These are phyloP conservation scores for Tirmania nivea DNA, from an alignment of 495 filamentous ascomycete genomes.

Conservation along the genomic window DNA sequence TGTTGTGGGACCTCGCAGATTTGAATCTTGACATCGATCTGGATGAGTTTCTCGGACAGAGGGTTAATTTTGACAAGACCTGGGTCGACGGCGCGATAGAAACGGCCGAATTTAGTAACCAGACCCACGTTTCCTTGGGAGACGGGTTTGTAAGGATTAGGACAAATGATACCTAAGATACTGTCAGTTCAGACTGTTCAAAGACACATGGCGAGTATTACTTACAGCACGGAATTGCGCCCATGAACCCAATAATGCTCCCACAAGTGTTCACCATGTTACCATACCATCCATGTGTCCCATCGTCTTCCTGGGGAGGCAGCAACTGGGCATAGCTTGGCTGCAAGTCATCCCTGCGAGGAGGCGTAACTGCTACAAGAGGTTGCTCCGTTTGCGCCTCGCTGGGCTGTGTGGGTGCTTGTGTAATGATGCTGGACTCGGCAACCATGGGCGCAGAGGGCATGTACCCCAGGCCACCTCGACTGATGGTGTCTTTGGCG, in stretches of 20 bases:
- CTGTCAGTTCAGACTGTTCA: neutral
- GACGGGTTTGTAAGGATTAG: conserved; percentile 94
- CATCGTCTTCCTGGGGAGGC: conserved; percentile 35
- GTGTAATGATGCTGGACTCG: too few species aligned
- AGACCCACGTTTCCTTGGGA: conserved; percentile 82
- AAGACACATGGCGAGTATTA: conserved; percentile 2
- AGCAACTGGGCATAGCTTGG: conserved; percentile 35
- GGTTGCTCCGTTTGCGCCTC: neutral
- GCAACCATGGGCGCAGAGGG: too few species aligned
- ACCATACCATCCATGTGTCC: conserved; percentile 44
- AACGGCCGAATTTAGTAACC: conserved; percentile 87
- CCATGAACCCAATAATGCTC: conserved; percentile 50
- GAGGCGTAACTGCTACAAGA: neutral
- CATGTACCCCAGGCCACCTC: too few species aligned
- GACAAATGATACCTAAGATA: conserved; percentile 32
- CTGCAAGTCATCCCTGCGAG: conserved; percentile 33
- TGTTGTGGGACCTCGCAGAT: conserved; percentile 86
- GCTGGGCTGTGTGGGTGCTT: neutral
- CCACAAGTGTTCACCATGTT: conserved; percentile 51
- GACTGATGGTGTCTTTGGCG: too few species aligned
- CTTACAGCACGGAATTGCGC: conserved; percentile 82
- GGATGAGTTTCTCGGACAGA: conserved; percentile 69
- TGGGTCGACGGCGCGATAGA: conserved; percentile 90
- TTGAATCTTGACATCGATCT: conserved; percentile 98
- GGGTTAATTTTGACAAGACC: conserved; percentile 96